Conservation (phyloP, 1,284 basidiomycete genomes). For the Fomitiporia mediterranea region DNA sequence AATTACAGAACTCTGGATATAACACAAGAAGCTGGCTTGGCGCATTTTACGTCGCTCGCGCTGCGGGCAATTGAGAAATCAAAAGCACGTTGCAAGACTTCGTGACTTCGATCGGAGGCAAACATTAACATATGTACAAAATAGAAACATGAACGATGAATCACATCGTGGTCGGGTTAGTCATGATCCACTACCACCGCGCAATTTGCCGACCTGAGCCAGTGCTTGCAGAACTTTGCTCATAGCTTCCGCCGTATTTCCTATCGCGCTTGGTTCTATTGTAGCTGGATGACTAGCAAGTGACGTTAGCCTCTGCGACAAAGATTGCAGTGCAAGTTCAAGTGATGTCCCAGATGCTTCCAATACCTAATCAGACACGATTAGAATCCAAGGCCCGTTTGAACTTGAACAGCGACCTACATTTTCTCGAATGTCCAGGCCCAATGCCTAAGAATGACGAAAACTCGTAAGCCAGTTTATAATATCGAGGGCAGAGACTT, state of each 20-base stretch:
- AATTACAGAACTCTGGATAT: too few species aligned
- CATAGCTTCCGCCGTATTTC: conserved; percentile 65
- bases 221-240: conserved; percentile 61
- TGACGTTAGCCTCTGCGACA: conserved; percentile 49
- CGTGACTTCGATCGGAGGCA: not conserved
- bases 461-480: too few species aligned
- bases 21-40: too few species aligned
- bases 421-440: too few species aligned
- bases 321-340: conserved; percentile 45
- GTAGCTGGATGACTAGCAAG: conserved; percentile 36
- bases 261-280: conserved; percentile 49
- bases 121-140: not conserved
- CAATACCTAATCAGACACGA: not conserved
- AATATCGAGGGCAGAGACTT: too few species aligned
- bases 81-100: not conserved
- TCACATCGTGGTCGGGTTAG: not conserved
- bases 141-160: not conserved
- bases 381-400: too few species aligned
- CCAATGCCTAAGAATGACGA: not conserved
- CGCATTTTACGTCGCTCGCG: too few species aligned
- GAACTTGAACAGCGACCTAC: too few species aligned
- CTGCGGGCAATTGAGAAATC: too few species aligned
- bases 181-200: conserved; percentile 23
- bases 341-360: conserved; percentile 33
- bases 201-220: conserved; percentile 52